Evolutionary conservation across 805 yeast species (phyloP).

Genomic region (Myxozyma nipponensis): DNA sequence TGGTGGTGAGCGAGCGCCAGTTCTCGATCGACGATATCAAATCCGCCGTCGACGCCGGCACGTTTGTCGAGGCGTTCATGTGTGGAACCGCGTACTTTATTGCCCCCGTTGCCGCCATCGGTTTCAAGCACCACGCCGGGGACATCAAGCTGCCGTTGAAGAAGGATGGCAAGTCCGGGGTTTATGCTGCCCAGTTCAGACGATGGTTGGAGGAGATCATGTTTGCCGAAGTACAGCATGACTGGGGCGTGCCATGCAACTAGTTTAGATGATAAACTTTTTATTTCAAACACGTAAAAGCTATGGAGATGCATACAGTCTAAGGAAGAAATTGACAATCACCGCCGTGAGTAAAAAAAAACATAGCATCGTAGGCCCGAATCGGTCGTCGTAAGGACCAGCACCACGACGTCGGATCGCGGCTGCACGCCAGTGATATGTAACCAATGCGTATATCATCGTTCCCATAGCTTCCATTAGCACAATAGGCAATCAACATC

Average conservation of each 20-base stretch:
- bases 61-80: constrained; percentile 52
- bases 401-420: constrained; percentile 97
- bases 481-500: neutral
- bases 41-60: constrained; percentile 46
- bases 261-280: too few species aligned
- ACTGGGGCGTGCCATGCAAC: constrained; percentile 21
- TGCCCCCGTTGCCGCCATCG: constrained; percentile 46
- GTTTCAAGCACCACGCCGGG: constrained; percentile 45
- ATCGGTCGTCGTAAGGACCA: constrained; percentile 98
- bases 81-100: constrained; percentile 55
- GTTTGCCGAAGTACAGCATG: constrained; percentile 32
- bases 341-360: constrained; percentile 90
- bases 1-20: constrained; percentile 41
- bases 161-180: constrained; percentile 42
- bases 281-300: too few species aligned
- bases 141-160: constrained; percentile 44
- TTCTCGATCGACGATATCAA: constrained; percentile 48
- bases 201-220: constrained; percentile 28
- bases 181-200: constrained; percentile 39
- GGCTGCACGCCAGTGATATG: constrained; percentile 99
- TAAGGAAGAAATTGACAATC: constrained; percentile 82
- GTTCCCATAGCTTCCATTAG: constrained; percentile 77
- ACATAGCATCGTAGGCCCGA: constrained; percentile 97
- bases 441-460: constrained; percentile 90
- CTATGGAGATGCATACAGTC: constrained; percentile 44